A percentile compares a stretch with the other conserved stretches of the same genome.
These are phyloP conservation scores for Lunularia cruciata DNA, from an alignment of 225 moss, liverwort and hornwort genomes.

Conservation along the genomic window DNA sequence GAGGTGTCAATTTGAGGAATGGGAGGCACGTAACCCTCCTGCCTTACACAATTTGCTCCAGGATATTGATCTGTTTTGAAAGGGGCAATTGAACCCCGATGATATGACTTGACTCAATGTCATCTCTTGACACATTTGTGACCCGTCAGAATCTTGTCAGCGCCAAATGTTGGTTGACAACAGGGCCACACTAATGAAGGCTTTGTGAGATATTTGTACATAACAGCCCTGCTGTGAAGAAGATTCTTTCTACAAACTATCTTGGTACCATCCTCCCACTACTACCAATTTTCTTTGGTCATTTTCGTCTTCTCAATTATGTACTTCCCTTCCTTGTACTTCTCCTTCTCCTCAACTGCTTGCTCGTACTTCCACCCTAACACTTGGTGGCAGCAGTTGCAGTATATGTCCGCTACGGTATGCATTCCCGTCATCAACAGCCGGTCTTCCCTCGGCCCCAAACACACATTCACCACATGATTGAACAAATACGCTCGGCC, in stretches of 20 bases:
- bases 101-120: slow-evolving; percentile 20
- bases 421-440: slow-evolving; percentile 49
- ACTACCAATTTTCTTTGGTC: slow-evolving; percentile 51
- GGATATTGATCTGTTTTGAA: slow-evolving; percentile 17
- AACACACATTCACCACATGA: slow-evolving; percentile 59
- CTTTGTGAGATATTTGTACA: slow-evolving; percentile 27
- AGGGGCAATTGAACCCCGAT: slow-evolving; percentile 31
- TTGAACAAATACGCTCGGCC: slow-evolving; percentile 56
- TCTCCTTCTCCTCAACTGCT: slow-evolving; percentile 50
- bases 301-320: slow-evolving; percentile 58
- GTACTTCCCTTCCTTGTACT: slow-evolving; percentile 63
- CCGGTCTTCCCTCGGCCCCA: slow-evolving; percentile 52
- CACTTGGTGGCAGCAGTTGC: slow-evolving; percentile 56
- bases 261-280: background rate
- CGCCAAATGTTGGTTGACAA: slow-evolving; percentile 26
- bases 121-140: slow-evolving; percentile 11
- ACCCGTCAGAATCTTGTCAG: slow-evolving; percentile 23
- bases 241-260: slow-evolving; percentile 6
- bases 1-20: slow-evolving; percentile 7
- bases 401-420: slow-evolving; percentile 56
- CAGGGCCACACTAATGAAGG: slow-evolving; percentile 11
- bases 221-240: slow-evolving; percentile 15
- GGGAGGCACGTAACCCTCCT: background rate
- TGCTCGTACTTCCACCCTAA: slow-evolving; percentile 63
- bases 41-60: slow-evolving; percentile 12